phyloP scores from a whole-genome alignment of 495 filamentous ascomycete species.

The Tuber indicum region DNA sequence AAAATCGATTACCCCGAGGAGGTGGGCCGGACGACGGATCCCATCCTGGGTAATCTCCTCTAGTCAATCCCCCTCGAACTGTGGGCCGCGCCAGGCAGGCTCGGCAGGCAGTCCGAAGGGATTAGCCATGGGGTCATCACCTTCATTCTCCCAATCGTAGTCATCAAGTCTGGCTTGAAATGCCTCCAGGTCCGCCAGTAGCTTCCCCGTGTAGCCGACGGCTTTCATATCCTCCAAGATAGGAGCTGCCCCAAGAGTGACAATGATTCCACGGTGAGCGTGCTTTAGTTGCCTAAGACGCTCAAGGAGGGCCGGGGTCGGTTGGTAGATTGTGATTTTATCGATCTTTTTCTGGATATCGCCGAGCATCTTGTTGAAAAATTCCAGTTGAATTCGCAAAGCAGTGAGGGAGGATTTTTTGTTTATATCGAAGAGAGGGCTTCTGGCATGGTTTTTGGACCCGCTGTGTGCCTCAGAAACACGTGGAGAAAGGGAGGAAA shows the following conservation, averaged over 20 bases:
- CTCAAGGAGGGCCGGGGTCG: neutral
- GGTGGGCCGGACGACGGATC: neutral
- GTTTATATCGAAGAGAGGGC: neutral
- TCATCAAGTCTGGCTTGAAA: neutral
- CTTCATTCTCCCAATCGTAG: neutral
- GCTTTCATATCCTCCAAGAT: neutral
- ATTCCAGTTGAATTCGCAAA: neutral
- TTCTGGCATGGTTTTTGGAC: rapidly evolving
- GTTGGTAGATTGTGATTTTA: neutral
- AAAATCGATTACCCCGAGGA: neutral
- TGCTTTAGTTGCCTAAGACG: neutral
- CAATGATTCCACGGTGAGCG: neutral
- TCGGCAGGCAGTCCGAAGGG: neutral
- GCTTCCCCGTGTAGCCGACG: neutral
- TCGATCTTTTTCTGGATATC: neutral
- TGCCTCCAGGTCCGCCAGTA: neutral
- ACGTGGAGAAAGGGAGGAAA: neutral
- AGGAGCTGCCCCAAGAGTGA: neutral
- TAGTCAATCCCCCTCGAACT: neutral
- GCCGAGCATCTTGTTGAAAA: neutral
- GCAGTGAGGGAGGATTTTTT: neutral
- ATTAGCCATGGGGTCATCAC: neutral
- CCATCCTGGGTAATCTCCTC: neutral
- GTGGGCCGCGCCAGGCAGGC: neutral
- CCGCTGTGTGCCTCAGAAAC: rapidly evolving